Percentiles rank a stretch among this genome's conserved stretches.
phyloP scores from a whole-genome alignment of 23 red algal genomes.

The Gracilaria vermiculophylla region DNA sequence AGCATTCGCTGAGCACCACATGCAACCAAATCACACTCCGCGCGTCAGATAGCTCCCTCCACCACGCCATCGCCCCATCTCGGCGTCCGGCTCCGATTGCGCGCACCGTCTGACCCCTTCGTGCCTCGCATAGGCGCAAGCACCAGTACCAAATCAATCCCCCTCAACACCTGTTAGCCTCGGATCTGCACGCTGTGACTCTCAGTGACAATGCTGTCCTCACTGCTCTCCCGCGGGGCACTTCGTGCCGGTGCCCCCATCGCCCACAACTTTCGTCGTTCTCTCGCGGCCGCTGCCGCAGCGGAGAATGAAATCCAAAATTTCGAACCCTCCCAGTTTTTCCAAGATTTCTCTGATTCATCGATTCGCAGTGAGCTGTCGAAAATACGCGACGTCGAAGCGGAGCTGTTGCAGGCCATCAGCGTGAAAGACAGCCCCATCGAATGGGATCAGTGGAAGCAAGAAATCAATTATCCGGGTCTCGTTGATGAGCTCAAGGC shows the following conservation, averaged over 20 bases:
- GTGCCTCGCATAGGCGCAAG: neutral
- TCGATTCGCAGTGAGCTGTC: constrained; percentile 30
- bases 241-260: neutral
- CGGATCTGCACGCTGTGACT: neutral
- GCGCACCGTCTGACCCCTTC: neutral
- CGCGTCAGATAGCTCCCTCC: no score
- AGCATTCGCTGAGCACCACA: constrained; percentile 8
- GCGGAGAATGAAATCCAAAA: constrained; percentile 8
- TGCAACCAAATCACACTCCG: neutral
- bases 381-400: constrained; percentile 46
- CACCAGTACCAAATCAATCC: neutral
- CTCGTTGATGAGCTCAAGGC: constrained; percentile 67
- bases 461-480: constrained; percentile 41
- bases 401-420: constrained; percentile 15
- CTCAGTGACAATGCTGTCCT: neutral
- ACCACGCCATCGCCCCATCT: no score
- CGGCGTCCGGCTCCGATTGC: neutral
- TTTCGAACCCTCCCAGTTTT: constrained; percentile 40
- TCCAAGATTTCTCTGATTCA: constrained; percentile 27
- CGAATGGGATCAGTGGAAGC: constrained; percentile 69
- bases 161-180: neutral
- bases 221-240: neutral
- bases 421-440: constrained; percentile 6
- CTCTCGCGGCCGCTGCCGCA: neutral
- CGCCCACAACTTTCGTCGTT: constrained; percentile 1